Evolutionary conservation across 805 yeast species (phyloP), one percentile per base, ranked within the genome.

Genomic region (Debaryomyces prosopidis): DNA sequence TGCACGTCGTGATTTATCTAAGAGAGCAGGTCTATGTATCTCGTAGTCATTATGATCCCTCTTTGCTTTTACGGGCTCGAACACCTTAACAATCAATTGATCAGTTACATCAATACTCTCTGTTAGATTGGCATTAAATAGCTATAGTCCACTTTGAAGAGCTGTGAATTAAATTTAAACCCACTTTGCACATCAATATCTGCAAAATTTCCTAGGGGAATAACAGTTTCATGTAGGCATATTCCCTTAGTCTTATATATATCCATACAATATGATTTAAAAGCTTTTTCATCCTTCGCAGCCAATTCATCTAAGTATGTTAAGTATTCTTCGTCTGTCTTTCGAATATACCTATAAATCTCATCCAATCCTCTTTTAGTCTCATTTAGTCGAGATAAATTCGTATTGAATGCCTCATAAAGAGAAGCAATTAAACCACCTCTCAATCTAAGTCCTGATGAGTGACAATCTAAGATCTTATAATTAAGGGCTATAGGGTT

Each of bases 111-210:
- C 15, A 12, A 26, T 6, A n/a, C n/a, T 12, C 14, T 23, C 31
- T 11, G 3, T 20, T 26, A 37, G 23, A 15, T 23, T 23, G 3
- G 6, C 5, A 11, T 9, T 15, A n/a, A n/a, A n/a, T 15, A 37
- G 11, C 12, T 12, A 15, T 14, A 7, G n/a, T 37, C 28, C 5
- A 37, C 32, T 23, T 14, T 37, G 32, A 23, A 37, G 14, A 37
- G 27, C 19, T 37, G 40, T n/a, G 40, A 23, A 37, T 23, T 23
- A 17, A 23, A 37, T 5, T 7, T 23, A 37, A 37, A 37, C 18
- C 40, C 40, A 14, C 32, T 23, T 26, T 37, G 40, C 16, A 37
- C 31, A 37, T 37, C 40, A 19, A 37, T 37, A 5, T 37, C 31
- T 11, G 20, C 23, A 19, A 37, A 37, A 7, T 11, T 17, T 8